Percentiles rank a stretch among this genome's conserved stretches.
phyloP scores from a whole-genome alignment of 352 stramenopile genomes.

The Phytophthora litchii region DNA sequence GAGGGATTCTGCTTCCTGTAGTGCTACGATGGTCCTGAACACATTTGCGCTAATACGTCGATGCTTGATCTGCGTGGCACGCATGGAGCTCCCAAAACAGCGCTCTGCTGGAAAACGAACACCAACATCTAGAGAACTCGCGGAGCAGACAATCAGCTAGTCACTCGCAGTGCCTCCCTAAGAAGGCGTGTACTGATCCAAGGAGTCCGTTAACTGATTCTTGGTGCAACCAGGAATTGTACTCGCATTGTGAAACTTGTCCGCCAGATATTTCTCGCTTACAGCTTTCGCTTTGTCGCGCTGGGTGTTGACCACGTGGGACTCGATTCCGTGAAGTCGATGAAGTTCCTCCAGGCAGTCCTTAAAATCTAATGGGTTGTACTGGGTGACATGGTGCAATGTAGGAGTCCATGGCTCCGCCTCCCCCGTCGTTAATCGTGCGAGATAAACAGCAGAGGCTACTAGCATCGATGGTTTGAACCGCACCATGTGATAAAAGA shows the following conservation, averaged over 20 bases:
- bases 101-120: conserved; percentile 6
- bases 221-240: conserved; percentile 54
- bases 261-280: conserved; percentile 80
- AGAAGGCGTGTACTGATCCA: conserved; percentile 39
- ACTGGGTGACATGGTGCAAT: conserved; percentile 79
- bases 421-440: conserved; percentile 69
- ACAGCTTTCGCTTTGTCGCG: conserved; percentile 83
- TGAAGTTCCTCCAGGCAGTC: conserved; percentile 72
- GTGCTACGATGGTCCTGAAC: conserved; percentile 27
- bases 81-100: conserved; percentile 10
- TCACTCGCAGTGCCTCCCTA: conserved; percentile 13
- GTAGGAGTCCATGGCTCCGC: conserved; percentile 76
- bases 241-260: conserved; percentile 69
- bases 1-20: conserved; percentile 24
- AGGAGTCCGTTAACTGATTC: conserved; percentile 53
- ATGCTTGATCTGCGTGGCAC: conserved; percentile 10
- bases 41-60: conserved; percentile 9
- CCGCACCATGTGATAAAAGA: conserved; percentile 79
- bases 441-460: conserved; percentile 76
- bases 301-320: conserved; percentile 62
- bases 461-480: conserved; percentile 76
- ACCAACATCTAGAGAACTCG: conserved; percentile 5
- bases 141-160: conserved; percentile 7
- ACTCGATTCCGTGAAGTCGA: conserved; percentile 64
- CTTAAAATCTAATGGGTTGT: conserved; percentile 71